Base-by-base conservation (phyloP, 257 asterid genomes). In the Leptodermis oblonga region DNA sequence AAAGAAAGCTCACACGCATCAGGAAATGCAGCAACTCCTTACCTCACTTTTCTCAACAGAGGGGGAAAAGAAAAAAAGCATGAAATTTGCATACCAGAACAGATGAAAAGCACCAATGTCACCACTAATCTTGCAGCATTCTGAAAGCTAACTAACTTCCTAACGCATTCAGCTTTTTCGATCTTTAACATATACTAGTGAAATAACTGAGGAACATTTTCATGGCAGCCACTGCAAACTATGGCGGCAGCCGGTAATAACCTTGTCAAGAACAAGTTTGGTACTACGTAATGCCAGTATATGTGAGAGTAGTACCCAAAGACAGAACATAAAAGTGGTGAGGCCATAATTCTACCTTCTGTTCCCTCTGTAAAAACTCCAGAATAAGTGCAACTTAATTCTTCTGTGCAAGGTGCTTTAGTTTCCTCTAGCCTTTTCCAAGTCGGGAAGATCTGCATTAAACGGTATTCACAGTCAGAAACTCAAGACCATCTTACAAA, bases 371-470 rank as follows among this genome's bases (percentile, higher is more conserved):
- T 10, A 9, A 1, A 60, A 18, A 28, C 25, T 2, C 6, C 52
- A 28, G 37, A 3, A 15, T 9, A 12, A 63, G 23, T 0, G 69
- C 15, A 26, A 12, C 42, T 3, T 22, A 17, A 7, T 33, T 33
- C 41, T n/a, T 25, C 36, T 41, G 31, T 7, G 23, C 26, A 15
- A 41, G 41, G 23, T 42, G 54, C 6, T 53, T 68, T 45, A 63
- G 49, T 36, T 81, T 67, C 87, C 88, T 73, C 97, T 74, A 39
- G 82, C 89, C 80, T 87, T 90, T 82, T 90, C 94, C 84, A 90
- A 78, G 85, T 90, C 95, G 26, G 95, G 97, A 78, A 90, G 95
- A 88, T 90, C 95, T 90, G 88, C 83, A 79, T 17, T 61, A 20
- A 30, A 62, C 48, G 74, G 58, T 65, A 64, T 28, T 20, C 69